Evolutionary conservation across 805 yeast genomes (phyloP).

Genomic region (Starmerella vitae): DNA sequence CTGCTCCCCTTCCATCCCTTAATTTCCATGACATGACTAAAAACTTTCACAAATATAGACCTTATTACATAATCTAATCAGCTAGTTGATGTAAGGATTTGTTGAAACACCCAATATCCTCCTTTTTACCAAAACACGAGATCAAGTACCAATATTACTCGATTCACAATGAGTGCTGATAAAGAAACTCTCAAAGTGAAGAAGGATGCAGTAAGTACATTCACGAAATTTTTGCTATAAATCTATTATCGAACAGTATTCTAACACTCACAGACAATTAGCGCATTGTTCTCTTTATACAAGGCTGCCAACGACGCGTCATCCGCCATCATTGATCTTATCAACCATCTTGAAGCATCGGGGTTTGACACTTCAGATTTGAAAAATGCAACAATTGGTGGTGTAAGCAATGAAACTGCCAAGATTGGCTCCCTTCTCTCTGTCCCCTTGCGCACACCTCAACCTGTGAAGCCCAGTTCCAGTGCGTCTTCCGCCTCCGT

Average conservation of each 20-base stretch:
- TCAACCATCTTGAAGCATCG: constrained; percentile 39
- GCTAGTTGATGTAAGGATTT: too few species aligned
- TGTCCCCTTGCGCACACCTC: background rate
- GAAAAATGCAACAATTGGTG: constrained; percentile 23
- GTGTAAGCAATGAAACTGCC: constrained; percentile 23
- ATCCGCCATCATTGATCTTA: constrained; percentile 61
- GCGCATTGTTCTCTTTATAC: constrained; percentile 67
- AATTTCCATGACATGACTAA: too few species aligned
- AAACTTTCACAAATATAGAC: too few species aligned
- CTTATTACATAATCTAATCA: too few species aligned
- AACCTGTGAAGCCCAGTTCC: background rate
- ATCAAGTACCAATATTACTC: too few species aligned
- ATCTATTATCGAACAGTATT: background rate
- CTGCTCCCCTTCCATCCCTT: too few species aligned
- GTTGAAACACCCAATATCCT: background rate
- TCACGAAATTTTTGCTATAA: background rate
- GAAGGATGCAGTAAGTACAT: constrained; percentile 28
- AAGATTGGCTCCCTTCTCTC: constrained; percentile 20
- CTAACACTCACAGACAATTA: constrained; percentile 40
- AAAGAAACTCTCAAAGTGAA: constrained; percentile 21
- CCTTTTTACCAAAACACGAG: too few species aligned
- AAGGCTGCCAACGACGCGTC: constrained; percentile 83
- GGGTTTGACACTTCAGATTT: constrained; percentile 34
- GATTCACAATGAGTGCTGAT: constrained; percentile 10
- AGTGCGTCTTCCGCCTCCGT: background rate